Conservation (phyloP, 164 flowering plant species). For the Berberis thunbergii region DNA sequence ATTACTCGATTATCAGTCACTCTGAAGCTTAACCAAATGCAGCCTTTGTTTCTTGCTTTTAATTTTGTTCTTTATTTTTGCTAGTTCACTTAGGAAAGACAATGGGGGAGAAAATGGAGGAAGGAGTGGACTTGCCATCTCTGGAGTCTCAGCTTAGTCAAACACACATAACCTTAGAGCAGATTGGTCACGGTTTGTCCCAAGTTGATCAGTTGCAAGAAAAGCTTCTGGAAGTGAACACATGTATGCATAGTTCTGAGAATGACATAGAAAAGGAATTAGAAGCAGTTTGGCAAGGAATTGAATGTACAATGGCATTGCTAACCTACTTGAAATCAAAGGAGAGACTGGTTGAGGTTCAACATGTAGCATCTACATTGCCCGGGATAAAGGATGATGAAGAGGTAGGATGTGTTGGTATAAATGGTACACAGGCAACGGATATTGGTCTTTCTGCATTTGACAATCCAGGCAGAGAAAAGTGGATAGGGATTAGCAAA, state of each 20-base stretch:
- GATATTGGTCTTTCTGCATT: slow-evolving; percentile 53
- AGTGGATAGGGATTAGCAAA: slow-evolving; percentile 30
- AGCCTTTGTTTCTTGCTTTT: no score
- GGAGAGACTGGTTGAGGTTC: slow-evolving; percentile 61
- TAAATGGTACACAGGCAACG: slow-evolving; percentile 55
- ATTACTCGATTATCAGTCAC: no score
- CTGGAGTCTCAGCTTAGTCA: slow-evolving; percentile 37
- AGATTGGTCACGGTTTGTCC: slow-evolving; percentile 45
- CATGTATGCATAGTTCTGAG: slow-evolving; percentile 48
- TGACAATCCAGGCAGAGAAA: slow-evolving; percentile 39
- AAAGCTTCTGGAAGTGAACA: slow-evolving; percentile 58
- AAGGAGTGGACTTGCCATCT: slow-evolving; percentile 33
- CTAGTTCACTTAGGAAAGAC: slow-evolving; percentile 13
- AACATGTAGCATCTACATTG: slow-evolving; percentile 25
- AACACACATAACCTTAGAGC: slow-evolving; percentile 44
- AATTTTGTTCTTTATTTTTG: background rate
- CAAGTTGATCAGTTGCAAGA: slow-evolving; percentile 54
- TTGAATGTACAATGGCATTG: slow-evolving; percentile 63
- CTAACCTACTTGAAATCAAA: slow-evolving; percentile 75
- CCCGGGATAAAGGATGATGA: slow-evolving; percentile 32
- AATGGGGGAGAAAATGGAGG: slow-evolving; percentile 40
- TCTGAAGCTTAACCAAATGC: no score
- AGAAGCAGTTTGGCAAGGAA: slow-evolving; percentile 76
- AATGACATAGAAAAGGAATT: slow-evolving; percentile 54
- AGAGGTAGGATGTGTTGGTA: slow-evolving; percentile 74